Percentiles rank a stretch among this genome's conserved stretches.
phyloP scores from a whole-genome alignment of 495 filamentous ascomycete genomes.

The Rostrohypoxylon terebratum region DNA sequence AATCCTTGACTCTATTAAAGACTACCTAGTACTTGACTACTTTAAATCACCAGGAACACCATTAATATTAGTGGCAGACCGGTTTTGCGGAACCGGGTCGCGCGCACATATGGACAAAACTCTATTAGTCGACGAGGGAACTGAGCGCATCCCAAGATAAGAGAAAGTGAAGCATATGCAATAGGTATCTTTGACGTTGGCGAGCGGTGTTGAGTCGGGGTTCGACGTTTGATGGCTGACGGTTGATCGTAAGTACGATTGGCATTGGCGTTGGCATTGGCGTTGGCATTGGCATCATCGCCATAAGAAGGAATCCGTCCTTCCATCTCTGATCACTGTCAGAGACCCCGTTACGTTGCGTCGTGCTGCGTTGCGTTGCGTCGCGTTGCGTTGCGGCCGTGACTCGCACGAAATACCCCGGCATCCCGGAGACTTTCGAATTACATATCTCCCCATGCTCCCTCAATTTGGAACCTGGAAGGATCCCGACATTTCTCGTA shows the following conservation, averaged over 20 bases:
- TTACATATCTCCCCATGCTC: constrained; percentile 15
- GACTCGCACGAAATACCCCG: constrained; percentile 26
- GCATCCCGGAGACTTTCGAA: constrained; percentile 7
- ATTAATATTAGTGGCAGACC: constrained; percentile 34
- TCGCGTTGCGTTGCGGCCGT: constrained; percentile 11
- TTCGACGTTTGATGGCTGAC: background rate
- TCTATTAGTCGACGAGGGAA: constrained; percentile 29
- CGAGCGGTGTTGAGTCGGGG: background rate
- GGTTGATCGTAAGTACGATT: constrained; percentile 22
- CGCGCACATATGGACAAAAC: constrained; percentile 25
- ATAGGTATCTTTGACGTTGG: background rate
- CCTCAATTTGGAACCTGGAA: constrained; percentile 31
- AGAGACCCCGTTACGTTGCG: constrained; percentile 17
- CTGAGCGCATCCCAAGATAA: constrained; percentile 17
- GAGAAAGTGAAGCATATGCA: constrained; percentile 17
- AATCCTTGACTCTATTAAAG: constrained; percentile 36
- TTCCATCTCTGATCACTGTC: constrained; percentile 22
- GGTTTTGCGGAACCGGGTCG: constrained; percentile 37
- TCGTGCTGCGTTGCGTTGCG: background rate
- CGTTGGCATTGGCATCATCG: constrained; percentile 19
- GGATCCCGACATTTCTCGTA: constrained; percentile 30
- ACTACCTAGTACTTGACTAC: too few relatives aligned
- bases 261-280: too few relatives aligned
- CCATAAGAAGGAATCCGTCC: background rate
- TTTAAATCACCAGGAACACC: constrained; percentile 26